phyloP scores from a whole-genome alignment of 495 filamentous ascomycete species.

The Poronia punctata region DNA sequence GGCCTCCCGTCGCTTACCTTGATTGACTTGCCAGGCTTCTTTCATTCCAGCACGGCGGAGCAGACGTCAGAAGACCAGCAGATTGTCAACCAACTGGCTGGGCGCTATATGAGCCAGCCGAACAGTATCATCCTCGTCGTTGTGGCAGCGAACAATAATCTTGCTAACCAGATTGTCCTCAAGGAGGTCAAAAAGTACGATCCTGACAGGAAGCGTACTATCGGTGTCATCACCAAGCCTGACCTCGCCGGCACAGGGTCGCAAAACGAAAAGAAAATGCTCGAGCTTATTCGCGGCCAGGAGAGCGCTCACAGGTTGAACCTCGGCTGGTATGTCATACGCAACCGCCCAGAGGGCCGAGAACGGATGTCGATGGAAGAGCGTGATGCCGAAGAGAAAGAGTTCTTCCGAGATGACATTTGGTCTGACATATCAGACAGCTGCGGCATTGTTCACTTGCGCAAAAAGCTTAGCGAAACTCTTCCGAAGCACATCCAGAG shows the following conservation, averaged over 20 bases:
- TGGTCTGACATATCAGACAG: conserved; percentile 31
- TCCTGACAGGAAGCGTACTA: conserved; percentile 35
- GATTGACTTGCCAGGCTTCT: conserved; percentile 59
- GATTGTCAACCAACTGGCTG: conserved; percentile 43
- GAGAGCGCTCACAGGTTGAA: conserved; percentile 30
- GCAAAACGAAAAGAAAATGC: conserved; percentile 7
- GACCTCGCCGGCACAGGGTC: conserved; percentile 10
- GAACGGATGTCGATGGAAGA: conserved; percentile 23
- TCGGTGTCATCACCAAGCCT: conserved; percentile 34
- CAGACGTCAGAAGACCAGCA: conserved; percentile 37
- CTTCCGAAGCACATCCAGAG: conserved; percentile 24
- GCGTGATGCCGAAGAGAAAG: conserved; percentile 28
- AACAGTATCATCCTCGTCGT: conserved; percentile 56
- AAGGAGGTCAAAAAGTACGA: conserved; percentile 36
- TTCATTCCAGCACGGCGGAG: conserved; percentile 35
- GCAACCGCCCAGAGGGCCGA: conserved; percentile 44
- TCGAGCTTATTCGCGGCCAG: conserved; percentile 10
- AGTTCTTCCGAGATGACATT: conserved; percentile 38
- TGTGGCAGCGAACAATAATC: conserved; percentile 45
- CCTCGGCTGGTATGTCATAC: conserved; percentile 59
- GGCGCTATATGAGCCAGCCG: conserved; percentile 48
- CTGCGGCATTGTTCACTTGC: conserved; percentile 17
- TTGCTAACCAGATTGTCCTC: conserved; percentile 45
- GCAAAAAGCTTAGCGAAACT: conserved; percentile 23
- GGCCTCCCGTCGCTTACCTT: conserved; percentile 51